Evolutionary conservation across 163 green algal species (phyloP).

Genomic region (Chlamydomonas reinhardtii): DNA sequence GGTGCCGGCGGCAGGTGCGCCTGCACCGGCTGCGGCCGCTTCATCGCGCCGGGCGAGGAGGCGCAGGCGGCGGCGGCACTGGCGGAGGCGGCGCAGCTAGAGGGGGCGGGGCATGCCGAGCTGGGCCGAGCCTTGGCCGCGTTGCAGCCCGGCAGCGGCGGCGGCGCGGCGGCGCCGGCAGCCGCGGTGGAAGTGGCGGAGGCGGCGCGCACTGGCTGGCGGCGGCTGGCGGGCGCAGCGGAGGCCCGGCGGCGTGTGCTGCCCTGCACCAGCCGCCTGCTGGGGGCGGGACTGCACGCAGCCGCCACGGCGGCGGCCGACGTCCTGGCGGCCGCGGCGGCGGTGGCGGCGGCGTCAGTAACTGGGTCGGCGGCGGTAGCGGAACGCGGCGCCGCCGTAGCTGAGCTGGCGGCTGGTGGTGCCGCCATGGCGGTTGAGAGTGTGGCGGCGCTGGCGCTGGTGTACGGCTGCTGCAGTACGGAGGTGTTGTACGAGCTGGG

Average conservation of each 20-base stretch:
- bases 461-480: conserved; percentile 43
- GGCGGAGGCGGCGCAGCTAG: not conserved
- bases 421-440: not conserved
- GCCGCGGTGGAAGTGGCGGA: not conserved
- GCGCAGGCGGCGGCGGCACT: not conserved
- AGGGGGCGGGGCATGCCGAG: not conserved
- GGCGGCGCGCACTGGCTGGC: not conserved
- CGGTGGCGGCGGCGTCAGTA: not conserved
- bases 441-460: not conserved
- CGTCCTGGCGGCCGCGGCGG: not conserved
- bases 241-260: conserved; percentile 11
- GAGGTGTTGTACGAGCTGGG: conserved; percentile 46
- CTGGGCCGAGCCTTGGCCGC: not conserved
- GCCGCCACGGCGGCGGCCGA: not conserved
- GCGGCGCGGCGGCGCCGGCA: not conserved
- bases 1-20: not conserved
- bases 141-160: not conserved
- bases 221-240: not conserved
- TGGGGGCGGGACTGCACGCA: not conserved
- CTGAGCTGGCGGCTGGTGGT: not conserved
- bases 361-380: no score
- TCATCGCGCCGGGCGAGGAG: not conserved
- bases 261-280: conserved; percentile 12
- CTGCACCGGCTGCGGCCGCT: not conserved
- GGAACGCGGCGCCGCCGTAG: not conserved